These are phyloP conservation scores for Colletotrichum simmondsii DNA, from an alignment of 2,329 filamentous ascomycete species.

Conservation along the genomic window DNA sequence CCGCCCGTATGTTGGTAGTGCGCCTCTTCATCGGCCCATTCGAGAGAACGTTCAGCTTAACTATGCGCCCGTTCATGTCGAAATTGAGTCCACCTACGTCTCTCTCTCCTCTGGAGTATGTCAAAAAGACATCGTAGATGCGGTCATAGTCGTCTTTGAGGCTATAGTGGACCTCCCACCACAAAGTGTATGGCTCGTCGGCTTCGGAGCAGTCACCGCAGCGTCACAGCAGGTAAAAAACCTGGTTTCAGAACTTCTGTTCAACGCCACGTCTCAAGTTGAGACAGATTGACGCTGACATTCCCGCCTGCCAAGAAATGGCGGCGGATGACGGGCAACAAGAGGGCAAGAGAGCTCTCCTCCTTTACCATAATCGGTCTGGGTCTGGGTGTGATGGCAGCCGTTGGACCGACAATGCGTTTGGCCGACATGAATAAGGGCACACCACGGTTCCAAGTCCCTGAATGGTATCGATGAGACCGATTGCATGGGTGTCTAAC, in stretches of 20 bases:
- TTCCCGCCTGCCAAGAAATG: background rate
- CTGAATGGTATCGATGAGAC: background rate
- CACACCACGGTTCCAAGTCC: background rate
- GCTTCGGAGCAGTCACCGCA: conserved; percentile 38
- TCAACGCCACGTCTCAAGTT: conserved; percentile 5
- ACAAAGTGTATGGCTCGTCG: conserved; percentile 40
- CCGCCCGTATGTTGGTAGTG: too few relatives aligned
- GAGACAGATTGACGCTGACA: background rate
- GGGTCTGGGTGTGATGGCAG: conserved; percentile 41
- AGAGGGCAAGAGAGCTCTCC: background rate
- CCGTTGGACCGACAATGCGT: conserved; percentile 40
- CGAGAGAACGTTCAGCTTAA: conserved; percentile 21
- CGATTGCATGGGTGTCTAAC: background rate
- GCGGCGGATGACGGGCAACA: background rate
- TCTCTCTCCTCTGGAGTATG: conserved; percentile 31
- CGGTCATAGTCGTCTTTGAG: conserved; percentile 37
- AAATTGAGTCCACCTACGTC: conserved; percentile 35
- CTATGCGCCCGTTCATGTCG: background rate
- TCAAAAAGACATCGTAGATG: conserved; percentile 38
- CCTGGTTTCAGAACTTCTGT: conserved; percentile 31
- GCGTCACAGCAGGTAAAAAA: conserved; percentile 38
- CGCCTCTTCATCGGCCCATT: conserved; percentile 39
- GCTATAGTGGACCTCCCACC: conserved; percentile 40
- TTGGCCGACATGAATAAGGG: conserved; percentile 24
- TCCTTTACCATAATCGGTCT: conserved; percentile 40